phyloP scores from a whole-genome alignment of 2,329 filamentous ascomycete species.

The Beauveria sp. region DNA sequence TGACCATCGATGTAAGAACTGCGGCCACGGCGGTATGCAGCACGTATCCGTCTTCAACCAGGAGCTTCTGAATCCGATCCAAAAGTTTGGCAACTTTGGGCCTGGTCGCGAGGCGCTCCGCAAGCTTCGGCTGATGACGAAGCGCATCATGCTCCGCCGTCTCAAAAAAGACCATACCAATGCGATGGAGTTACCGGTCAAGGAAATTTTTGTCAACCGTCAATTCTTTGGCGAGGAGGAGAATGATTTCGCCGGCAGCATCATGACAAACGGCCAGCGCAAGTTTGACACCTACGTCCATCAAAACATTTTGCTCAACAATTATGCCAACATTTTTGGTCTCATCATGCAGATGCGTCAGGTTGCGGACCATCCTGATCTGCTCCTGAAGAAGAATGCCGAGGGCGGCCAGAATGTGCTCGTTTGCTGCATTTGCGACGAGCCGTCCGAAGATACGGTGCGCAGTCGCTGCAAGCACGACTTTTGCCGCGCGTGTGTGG shows the following conservation, averaged over 20 bases:
- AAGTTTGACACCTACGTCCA: constrained; percentile 95
- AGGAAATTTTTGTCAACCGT: constrained; percentile 84
- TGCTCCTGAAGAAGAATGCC: constrained; percentile 81
- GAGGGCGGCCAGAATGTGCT: constrained; percentile 84
- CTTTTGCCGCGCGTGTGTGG: constrained; percentile 36
- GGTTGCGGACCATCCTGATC: constrained; percentile 90
- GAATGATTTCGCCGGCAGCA: constrained; percentile 88
- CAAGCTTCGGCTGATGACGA: constrained; percentile 82
- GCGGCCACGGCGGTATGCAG: constrained; percentile 38
- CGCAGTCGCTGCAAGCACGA: constrained; percentile 89
- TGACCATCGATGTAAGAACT: constrained; percentile 62
- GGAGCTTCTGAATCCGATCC: constrained; percentile 81
- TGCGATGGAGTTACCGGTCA: constrained; percentile 92
- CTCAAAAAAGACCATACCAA: constrained; percentile 90
- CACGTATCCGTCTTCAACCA: constrained; percentile 72
- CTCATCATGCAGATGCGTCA: constrained; percentile 99
- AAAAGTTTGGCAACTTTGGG: constrained; percentile 51
- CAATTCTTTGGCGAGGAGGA: constrained; percentile 97
- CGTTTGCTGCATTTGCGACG: constrained; percentile 92
- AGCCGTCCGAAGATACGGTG: constrained; percentile 90
- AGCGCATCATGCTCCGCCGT: constrained; percentile 90
- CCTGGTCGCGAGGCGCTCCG: constrained; percentile 63
- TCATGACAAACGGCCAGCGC: constrained; percentile 85
- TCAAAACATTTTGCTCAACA: constrained; percentile 88
- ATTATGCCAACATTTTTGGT: constrained; percentile 98